These are phyloP conservation scores for Xylaria sp. DNA, from an alignment of 2,329 filamentous ascomycete species.

Conservation along the genomic window DNA sequence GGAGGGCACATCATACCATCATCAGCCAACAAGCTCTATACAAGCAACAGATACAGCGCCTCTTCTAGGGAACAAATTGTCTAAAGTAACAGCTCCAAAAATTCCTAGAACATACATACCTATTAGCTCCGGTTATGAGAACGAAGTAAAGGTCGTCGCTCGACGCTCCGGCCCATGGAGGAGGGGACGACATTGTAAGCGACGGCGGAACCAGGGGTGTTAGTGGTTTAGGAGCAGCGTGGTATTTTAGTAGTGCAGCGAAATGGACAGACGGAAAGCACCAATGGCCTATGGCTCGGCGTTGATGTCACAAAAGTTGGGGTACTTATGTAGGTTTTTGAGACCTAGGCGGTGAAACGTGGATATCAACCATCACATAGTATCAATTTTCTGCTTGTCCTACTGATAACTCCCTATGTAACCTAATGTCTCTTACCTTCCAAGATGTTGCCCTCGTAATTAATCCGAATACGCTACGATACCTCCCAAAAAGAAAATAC, in stretches of 20 bases:
- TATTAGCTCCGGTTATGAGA: slow-evolving; percentile 50
- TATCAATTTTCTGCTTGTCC: too few relatives aligned
- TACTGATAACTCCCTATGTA: too few relatives aligned
- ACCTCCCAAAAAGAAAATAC: too few relatives aligned
- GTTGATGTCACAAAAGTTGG: not conserved
- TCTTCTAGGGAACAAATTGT: not conserved
- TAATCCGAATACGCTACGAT: too few relatives aligned
- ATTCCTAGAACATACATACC: slow-evolving; percentile 40
- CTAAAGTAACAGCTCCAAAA: not conserved
- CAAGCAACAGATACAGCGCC: not conserved
- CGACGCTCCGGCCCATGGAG: slow-evolving; percentile 48
- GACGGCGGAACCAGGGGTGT: not conserved
- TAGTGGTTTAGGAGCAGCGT: not conserved
- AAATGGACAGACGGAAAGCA: not conserved
- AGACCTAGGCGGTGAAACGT: too few relatives aligned
- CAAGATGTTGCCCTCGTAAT: too few relatives aligned
- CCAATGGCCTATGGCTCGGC: not conserved
- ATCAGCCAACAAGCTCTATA: slow-evolving; percentile 20
- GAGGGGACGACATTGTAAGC: slow-evolving; percentile 46
- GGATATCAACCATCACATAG: too few relatives aligned
- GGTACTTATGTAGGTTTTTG: not conserved
- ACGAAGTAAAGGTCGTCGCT: slow-evolving; percentile 50
- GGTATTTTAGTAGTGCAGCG: not conserved
- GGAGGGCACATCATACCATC: slow-evolving; percentile 18
- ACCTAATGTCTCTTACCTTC: too few relatives aligned